Evolutionary conservation across 208 protist genomes (phyloP), one percentile per base, ranked within the genome.

Genomic region (Trypanosoma lewisi): DNA sequence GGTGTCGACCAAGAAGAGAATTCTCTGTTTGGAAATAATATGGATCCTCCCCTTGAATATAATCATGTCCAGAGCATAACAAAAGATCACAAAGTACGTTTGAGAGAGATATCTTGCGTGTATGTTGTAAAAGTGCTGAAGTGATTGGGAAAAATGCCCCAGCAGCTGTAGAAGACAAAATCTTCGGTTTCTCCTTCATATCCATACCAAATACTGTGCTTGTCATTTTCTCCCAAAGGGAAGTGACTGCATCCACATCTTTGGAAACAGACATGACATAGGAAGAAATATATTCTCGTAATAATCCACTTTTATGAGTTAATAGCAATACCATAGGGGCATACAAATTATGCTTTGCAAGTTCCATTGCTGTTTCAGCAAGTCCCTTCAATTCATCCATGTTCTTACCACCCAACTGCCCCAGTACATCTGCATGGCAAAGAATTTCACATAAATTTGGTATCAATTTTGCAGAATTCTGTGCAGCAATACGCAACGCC

Each of bases 11-110:
- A 44, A 70, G 33, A 0, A 73, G 61, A 28, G 27, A 44, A 36
- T 37, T 52, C 53, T 70, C 75, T 39, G 54, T 28, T 25, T 51
- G 36, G 69, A 80, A 90, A 71, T 87, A 89, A 67, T 58, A 81
- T 9, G 77, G 71, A 55, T 93, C 89, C 37, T 69, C 75, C 31
- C 82, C 79, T 56, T 91, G 83, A 17, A 88, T 62, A 77, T 88
- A 65, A 71, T 92, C 87, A 73, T 94, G 87, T 0, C 80, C 90
- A 47, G 70, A 83, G 47, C 87, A 91, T 11, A 92, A 51, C 11
- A 96, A 71, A 63, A 91, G 23, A 66, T 93, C 81, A 21, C 66
- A 69, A 12, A 95, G 71, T 9, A 68, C 65, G 1, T 71, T 60
- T 9, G 64, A 44, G 17, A 85, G 63, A 34, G 73, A 42, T n/a